phyloP scores from a whole-genome alignment of 345 rosid genomes.

The Heritiera fomes region DNA sequence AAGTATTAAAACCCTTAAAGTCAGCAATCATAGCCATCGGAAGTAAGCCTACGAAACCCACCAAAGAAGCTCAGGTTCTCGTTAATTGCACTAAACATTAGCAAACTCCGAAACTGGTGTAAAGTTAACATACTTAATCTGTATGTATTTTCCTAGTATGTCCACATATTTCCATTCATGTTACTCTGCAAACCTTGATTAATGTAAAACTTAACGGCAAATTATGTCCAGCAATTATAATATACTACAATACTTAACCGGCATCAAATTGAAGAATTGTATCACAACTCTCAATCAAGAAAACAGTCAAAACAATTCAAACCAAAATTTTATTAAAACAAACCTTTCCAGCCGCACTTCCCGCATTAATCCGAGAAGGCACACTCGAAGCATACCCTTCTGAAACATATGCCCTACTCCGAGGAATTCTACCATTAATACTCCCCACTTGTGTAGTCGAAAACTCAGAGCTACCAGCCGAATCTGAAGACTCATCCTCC shows the following conservation, averaged over 20 bases:
- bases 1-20: neutral
- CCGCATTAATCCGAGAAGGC: conserved; percentile 40
- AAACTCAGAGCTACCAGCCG: conserved; percentile 79
- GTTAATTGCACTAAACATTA: neutral
- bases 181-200: neutral
- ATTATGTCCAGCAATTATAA: neutral
- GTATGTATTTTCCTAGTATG: neutral
- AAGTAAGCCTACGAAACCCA: neutral
- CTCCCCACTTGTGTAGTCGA: conserved; percentile 60
- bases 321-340: conserved; percentile 7
- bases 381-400: conserved; percentile 60
- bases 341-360: conserved; percentile 50
- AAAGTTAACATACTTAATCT: neutral
- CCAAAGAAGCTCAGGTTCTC: conserved; percentile 1
- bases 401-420: conserved; percentile 41
- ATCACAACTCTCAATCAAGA: neutral
- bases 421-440: conserved; percentile 46
- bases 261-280: neutral
- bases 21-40: neutral
- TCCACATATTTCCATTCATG: neutral
- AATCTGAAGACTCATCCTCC: conserved; percentile 78
- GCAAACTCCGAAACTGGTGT: neutral
- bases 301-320: conserved; percentile 8
- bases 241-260: neutral
- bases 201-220: neutral